A percentile compares a stretch with the other conserved stretches of the same genome.
Evolutionary conservation across 768 basidiomycete species (phyloP).

Genomic region (Omphalotus guepiniiformis): DNA sequence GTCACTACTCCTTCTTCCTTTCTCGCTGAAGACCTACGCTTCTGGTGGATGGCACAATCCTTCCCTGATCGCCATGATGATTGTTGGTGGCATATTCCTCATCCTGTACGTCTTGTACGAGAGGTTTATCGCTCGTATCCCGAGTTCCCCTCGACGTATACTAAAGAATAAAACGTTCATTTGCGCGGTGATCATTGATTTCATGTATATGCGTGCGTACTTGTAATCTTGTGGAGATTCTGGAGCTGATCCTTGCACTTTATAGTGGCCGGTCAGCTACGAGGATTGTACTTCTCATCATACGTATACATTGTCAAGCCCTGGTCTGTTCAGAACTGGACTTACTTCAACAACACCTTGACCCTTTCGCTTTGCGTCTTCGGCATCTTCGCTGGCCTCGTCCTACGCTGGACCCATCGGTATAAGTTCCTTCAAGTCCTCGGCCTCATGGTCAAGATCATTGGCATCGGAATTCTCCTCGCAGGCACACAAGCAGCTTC

Average conservation of each 20-base stretch:
- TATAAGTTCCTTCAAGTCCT: constrained; percentile 42
- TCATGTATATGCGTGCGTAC: constrained; percentile 12
- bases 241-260: not conserved
- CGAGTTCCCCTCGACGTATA: constrained; percentile 12
- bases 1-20: constrained; percentile 14
- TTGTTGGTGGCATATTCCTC: constrained; percentile 15
- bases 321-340: constrained; percentile 29
- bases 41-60: constrained; percentile 16
- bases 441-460: constrained; percentile 27
- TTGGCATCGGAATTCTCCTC: constrained; percentile 27
- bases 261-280: constrained; percentile 8
- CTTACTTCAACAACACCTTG: constrained; percentile 28
- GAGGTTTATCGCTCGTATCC: constrained; percentile 5
- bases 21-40: constrained; percentile 14
- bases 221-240: constrained; percentile 6
- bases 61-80: constrained; percentile 17
- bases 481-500: constrained; percentile 16
- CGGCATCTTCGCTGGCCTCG: constrained; percentile 41
- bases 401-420: constrained; percentile 37
- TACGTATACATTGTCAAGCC: constrained; percentile 26
- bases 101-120: constrained; percentile 13
- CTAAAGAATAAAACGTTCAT: constrained; percentile 16
- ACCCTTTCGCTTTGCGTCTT: constrained; percentile 42
- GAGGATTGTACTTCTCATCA: constrained; percentile 12
- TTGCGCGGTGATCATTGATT: constrained; percentile 11